Conservation (phyloP, 805 yeast genomes). For the Lipomyces spencermartinsiae region DNA sequence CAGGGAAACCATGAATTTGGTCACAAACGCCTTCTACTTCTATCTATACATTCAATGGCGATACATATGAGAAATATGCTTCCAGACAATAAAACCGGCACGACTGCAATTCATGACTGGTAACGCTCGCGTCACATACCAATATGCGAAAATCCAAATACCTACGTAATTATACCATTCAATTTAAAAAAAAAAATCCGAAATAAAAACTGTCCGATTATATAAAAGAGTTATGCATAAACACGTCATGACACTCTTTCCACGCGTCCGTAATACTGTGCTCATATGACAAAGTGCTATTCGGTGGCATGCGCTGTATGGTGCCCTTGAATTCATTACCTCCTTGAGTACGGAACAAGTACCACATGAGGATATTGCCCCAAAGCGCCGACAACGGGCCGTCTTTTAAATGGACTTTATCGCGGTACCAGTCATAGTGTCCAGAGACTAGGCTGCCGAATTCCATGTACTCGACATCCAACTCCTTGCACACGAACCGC, state of each 20-base stretch:
- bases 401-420: conserved; percentile 4
- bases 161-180: too few relatives aligned
- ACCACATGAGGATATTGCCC: conserved; percentile 16
- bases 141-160: too few relatives aligned
- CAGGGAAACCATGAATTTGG: too few relatives aligned
- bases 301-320: neutral
- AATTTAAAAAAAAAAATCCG: too few relatives aligned
- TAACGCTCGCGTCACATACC: too few relatives aligned
- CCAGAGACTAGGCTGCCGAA: conserved; percentile 12
- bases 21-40: too few relatives aligned
- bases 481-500: conserved; percentile 3
- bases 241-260: neutral
- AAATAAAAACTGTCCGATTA: neutral
- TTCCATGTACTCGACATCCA: conserved; percentile 15
- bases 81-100: too few relatives aligned
- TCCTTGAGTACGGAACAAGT: conserved; percentile 17
- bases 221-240: neutral
- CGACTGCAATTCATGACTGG: too few relatives aligned
- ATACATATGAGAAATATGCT: too few relatives aligned
- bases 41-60: too few relatives aligned
- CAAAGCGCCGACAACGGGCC: conserved; percentile 17
- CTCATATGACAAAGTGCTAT: neutral
- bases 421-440: conserved; percentile 1
- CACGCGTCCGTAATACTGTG: neutral
- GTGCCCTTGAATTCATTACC: conserved; percentile 10